phyloP scores from a whole-genome alignment of 768 basidiomycete species.

The Russula ochroleuca region DNA sequence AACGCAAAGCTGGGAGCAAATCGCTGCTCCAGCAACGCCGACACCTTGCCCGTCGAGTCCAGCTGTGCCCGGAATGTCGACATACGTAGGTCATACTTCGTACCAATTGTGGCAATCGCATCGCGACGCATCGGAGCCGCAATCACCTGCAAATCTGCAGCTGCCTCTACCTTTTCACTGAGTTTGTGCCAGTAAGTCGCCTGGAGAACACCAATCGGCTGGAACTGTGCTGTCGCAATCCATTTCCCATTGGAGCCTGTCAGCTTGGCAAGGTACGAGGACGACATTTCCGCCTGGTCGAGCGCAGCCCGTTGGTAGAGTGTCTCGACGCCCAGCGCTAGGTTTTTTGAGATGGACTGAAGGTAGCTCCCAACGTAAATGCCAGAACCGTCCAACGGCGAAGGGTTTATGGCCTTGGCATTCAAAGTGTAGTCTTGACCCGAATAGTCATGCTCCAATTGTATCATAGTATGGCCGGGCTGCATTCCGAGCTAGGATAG shows the following conservation, averaged over 20 bases:
- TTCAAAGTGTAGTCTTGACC: conserved; percentile 86
- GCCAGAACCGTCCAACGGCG: conserved; percentile 79
- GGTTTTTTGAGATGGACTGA: conserved; percentile 85
- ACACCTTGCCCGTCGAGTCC: conserved; percentile 93
- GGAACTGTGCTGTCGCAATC: conserved; percentile 91
- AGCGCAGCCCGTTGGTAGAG: conserved; percentile 77
- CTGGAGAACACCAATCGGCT: conserved; percentile 76
- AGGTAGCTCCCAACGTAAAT: conserved; percentile 90
- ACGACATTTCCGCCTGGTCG: conserved; percentile 60
- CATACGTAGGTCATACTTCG: conserved; percentile 94
- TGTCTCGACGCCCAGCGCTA: conserved; percentile 84
- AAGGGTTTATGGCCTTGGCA: conserved; percentile 87
- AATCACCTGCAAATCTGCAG: conserved; percentile 83
- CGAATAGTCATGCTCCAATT: conserved; percentile 90
- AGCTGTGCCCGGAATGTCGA: conserved; percentile 92
- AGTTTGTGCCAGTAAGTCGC: conserved; percentile 97
- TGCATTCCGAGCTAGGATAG: conserved; percentile 62
- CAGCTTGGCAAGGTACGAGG: conserved; percentile 80
- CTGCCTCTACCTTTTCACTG: conserved; percentile 95
- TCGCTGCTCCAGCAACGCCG: conserved; percentile 90
- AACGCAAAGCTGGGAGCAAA: conserved; percentile 95
- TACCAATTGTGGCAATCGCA: conserved; percentile 89
- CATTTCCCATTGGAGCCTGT: conserved; percentile 68
- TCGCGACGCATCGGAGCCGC: conserved; percentile 78
- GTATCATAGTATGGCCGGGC: conserved; percentile 83